Evolutionary conservation across 2,329 filamentous ascomycete genomes (phyloP), one percentile per base, ranked within the genome.

Genomic region (Apiospora rasikravindrae): DNA sequence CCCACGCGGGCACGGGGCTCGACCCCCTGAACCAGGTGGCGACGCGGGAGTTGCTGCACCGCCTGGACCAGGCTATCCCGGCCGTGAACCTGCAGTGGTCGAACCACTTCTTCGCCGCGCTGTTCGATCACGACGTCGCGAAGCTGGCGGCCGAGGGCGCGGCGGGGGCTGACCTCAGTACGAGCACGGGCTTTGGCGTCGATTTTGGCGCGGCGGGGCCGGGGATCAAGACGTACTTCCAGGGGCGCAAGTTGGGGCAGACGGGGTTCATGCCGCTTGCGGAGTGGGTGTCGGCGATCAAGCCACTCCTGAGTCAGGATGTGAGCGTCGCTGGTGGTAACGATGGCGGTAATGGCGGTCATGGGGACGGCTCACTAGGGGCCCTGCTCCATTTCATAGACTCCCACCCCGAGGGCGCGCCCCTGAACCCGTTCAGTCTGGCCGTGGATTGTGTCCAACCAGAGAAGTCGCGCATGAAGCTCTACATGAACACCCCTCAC

Each of bases 401-500:
- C 40, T 42, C 40, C 0, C 40, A 42, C 8, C 40, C 40, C 10
- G 40, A 42, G 40, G 40, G 40, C 40, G 40, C 40, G 40, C 40
- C 40, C 1, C 42, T 74, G n/a, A 47, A 45, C 22, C 73, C 73
- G 29, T 71, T 71, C 73, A 67, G 26, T 51, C 49, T 74, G 26
- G 73, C 51, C 68, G 70, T 74, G 11, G 73, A 74, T 45, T 69
- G 69, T 53, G 42, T 70, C 3, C 40, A 7, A 16, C 70, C 70
- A 4, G 33, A 37, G 13, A 66, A 69, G 49, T 68, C 70, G 64
- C 71, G 71, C 22, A 42, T 74, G 22, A 73, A 74, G 73, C 67
- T 53, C 67, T 74, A 74, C 71, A 71, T 73, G 66, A 71, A 73
- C 67, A 66, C 72, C 26, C 70, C 70, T 11, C 69, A 70, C 70